phyloP scores from a whole-genome alignment of 108 stramenopile species.

The Asterionellopsis glacialis region DNA sequence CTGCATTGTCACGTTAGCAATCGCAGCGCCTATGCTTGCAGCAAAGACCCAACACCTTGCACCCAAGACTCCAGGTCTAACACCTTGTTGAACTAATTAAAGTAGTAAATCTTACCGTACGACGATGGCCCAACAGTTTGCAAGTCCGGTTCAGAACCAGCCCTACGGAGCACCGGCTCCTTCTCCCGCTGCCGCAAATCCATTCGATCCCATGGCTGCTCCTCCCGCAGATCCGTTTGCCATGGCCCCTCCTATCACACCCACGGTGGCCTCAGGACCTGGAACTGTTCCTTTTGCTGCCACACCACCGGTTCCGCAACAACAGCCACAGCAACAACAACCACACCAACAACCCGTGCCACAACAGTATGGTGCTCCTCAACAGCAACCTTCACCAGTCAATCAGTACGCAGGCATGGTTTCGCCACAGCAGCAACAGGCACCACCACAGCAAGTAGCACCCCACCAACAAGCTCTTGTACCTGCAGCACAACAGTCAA shows the following conservation, averaged over 20 bases:
- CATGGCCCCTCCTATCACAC: background rate
- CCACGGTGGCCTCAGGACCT: background rate
- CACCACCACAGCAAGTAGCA: background rate
- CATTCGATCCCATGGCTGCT: constrained; percentile 5
- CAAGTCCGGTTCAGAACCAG: background rate
- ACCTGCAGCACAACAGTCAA: background rate
- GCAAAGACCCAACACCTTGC: too few species aligned
- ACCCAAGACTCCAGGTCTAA: too few species aligned
- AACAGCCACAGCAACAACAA: constrained; percentile 5
- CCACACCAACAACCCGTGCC: background rate
- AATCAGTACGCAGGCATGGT: background rate
- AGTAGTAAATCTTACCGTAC: too few species aligned
- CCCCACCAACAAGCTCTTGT: constrained; percentile 2
- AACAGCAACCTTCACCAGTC: background rate
- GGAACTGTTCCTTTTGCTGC: background rate
- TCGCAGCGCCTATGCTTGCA: too few species aligned
- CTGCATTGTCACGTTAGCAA: too few species aligned
- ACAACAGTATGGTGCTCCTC: background rate
- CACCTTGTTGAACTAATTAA: too few species aligned
- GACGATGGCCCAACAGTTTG: background rate
- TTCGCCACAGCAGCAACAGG: background rate
- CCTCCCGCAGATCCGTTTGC: constrained; percentile 2
- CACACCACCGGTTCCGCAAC: background rate
- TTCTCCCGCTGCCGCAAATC: background rate
- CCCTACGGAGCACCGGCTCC: background rate